Evolutionary conservation across 495 filamentous ascomycete genomes (phyloP).

Genomic region (Lepidopterella palustris): DNA sequence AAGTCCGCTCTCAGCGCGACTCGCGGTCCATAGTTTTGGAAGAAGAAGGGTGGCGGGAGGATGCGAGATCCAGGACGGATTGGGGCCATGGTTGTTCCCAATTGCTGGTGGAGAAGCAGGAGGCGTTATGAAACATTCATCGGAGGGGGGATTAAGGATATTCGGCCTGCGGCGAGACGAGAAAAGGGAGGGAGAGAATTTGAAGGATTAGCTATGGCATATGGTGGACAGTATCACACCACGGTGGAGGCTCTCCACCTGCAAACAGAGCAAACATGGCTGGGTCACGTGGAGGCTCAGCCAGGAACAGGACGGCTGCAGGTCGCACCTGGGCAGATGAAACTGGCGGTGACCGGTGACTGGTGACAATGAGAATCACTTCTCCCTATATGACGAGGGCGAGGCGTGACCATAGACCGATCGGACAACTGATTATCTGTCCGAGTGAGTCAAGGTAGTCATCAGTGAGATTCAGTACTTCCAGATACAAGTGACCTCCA

Average conservation of each 20-base stretch:
- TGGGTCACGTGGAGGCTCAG: neutral
- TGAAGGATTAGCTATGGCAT: neutral
- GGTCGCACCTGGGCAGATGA: neutral
- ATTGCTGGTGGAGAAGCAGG: neutral
- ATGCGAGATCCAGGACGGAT: neutral
- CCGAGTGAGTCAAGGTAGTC: neutral
- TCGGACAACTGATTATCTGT: neutral
- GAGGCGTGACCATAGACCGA: neutral
- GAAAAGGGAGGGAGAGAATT: neutral
- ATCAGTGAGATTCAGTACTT: neutral
- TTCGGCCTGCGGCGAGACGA: neutral
- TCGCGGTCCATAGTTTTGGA: neutral
- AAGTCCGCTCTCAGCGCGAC: neutral
- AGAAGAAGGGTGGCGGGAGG: neutral
- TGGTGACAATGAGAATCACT: too few species aligned
- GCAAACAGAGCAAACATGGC: neutral
- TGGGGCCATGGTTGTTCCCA: neutral
- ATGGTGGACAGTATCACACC: neutral
- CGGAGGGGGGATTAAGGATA: neutral
- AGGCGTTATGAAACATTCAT: neutral
- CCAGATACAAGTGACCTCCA: conserved; percentile 20
- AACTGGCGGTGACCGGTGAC: too few species aligned
- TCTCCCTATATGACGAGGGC: too few species aligned
- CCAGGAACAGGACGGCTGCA: neutral
- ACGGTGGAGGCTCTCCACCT: neutral